Evolutionary conservation across 768 basidiomycete species (phyloP), one percentile per base, ranked within the genome.

Genomic region (Cystobasidium onofrii): DNA sequence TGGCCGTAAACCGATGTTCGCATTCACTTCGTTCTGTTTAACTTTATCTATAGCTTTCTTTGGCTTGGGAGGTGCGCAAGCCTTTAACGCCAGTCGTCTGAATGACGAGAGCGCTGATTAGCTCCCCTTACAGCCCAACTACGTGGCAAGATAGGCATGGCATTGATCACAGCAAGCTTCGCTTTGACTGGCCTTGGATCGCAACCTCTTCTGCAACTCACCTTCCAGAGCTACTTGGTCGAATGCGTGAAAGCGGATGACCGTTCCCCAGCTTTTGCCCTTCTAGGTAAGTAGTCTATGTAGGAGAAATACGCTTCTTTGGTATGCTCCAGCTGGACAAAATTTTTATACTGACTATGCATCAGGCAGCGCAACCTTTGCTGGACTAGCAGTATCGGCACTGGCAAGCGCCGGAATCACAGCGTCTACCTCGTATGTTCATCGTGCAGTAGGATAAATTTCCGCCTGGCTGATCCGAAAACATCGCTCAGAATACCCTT

Each of bases 1-100:
- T 27, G 69, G 69, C 10, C 50, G 69, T 1, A 71, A 71, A 52
- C 69, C 69, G 6, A 71, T 71, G 69, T 71, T 71, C 31, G 69
- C 69, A 23, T 71, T 71, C 55, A 60, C 55, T 10, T 46, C 69
- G 1, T 71, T 71, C 55, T 71, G 69, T 27, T 52, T 71, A 12
- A 71, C 55, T 9, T 17, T 36, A 2, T 71, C 69, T 23, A 71
- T 71, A 27, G 29, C 55, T 39, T 60, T 7, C 54, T 71, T 71
- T 41, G 69, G 69, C 33, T 9, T 71, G 9, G 69, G 69, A 33
- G 69, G 69, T 71, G 29, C 23, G 69, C 17, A 6, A 7, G 6
- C 10, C 29, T 6, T 7, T 50, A n/a, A 3, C 10, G 46, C 63
- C 9, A 7, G 13, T 13, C 2, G 6, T 10, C 63, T 20, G 63